Evolutionary conservation across 805 yeast genomes (phyloP), one percentile per base, ranked within the genome.

Genomic region (Cyberlindnera americana): DNA sequence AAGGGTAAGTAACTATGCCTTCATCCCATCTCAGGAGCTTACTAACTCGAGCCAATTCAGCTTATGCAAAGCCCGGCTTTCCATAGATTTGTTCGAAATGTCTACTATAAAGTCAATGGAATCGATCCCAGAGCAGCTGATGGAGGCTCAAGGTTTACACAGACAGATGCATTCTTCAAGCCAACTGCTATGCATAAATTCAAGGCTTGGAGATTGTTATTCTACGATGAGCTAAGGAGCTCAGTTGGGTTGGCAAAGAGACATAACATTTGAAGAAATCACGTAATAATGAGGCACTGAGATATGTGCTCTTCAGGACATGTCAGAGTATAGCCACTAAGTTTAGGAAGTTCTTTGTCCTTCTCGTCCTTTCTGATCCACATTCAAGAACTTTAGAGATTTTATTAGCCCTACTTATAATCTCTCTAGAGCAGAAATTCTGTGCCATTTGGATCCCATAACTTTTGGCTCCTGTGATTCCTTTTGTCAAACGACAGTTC

Each of bases 91-190:
- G 95, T 83, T 4, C 64, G 77, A 28, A 62, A 66, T 11, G 64
- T 84, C 1, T 83, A 83, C 53, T 82, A 83, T 28, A 70, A 69
- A 41, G 70, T 84, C 24, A 84, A 84, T 52, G 73, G 82, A 3
- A 61, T 69, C 11, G 52, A 55, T 15, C 66, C 79, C 6, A 76
- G 17, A 6, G 8, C 33, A 16, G 35, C 29, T n/a, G 16, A 39
- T 26, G 32, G 78, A 3, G 35, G 78, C 3, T 68, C 73, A 49
- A 48, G 40, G 39, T 24, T 31, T 32, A 38, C 40, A 40, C 50
- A 47, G 10, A 39, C 44, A 7, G 50, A 52, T 24, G 43, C 48
- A 1, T 14, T 49, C 2, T 52, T 52, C 37, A 44, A 53, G 24
- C 88, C 90, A 3, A 74, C 83, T 0, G 26, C 57, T 1, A 38